A percentile compares a stretch with the other conserved stretches of the same genome.
Evolutionary conservation across 768 basidiomycete genomes (phyloP).

Genomic region (Hericium rajendrae): DNA sequence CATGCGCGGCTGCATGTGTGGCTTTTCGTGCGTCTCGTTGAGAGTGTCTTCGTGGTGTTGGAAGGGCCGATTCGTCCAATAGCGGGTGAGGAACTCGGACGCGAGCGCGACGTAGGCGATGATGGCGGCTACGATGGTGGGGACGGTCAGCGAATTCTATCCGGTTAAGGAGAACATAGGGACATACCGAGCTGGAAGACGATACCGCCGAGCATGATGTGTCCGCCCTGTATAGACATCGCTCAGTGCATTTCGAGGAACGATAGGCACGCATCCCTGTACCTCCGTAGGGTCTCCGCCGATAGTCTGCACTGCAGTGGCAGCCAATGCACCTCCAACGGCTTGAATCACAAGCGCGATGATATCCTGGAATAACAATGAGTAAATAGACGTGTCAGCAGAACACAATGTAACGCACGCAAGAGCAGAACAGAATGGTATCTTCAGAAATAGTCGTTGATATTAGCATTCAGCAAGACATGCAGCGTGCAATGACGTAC

Average conservation of each 20-base stretch:
- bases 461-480: neutral
- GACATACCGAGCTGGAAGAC: slow-evolving; percentile 20
- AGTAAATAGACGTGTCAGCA: neutral
- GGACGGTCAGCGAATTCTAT: neutral
- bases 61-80: neutral
- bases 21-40: neutral
- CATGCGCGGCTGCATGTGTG: neutral
- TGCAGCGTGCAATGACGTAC: neutral
- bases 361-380: slow-evolving; percentile 6
- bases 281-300: slow-evolving; percentile 1
- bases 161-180: neutral
- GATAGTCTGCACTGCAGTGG: neutral
- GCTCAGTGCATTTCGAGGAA: neutral
- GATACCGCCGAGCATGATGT: slow-evolving; percentile 23
- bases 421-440: slow-evolving; percentile 8
- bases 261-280: neutral
- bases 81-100: neutral
- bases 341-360: slow-evolving; percentile 3
- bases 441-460: neutral
- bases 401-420: slow-evolving; percentile 1
- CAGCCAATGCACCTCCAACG: slow-evolving; percentile 6
- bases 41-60: neutral
- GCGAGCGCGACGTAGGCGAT: neutral
- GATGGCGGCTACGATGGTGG: neutral
- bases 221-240: slow-evolving; percentile 13